phyloP scores from a whole-genome alignment of 2,329 filamentous ascomycete species.

The Beauveria sp. region DNA sequence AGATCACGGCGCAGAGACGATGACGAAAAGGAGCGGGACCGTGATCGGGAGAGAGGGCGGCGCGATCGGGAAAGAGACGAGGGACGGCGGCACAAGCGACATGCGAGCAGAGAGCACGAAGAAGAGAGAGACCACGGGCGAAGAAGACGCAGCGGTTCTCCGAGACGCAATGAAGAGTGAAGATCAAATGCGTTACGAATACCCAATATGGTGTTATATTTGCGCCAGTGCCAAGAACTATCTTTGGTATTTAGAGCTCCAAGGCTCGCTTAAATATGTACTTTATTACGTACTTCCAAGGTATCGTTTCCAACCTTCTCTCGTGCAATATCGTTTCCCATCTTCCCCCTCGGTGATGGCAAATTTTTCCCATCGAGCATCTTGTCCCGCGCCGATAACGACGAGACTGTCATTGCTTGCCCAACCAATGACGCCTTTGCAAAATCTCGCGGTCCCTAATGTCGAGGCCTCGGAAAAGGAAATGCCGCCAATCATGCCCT shows the following conservation, averaged over 20 bases:
- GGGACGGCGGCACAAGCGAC: constrained; percentile 12
- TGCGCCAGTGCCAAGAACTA: neutral
- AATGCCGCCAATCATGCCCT: constrained; percentile 43
- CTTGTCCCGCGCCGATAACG: constrained; percentile 70
- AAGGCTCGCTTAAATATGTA: neutral
- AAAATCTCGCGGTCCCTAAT: constrained; percentile 48
- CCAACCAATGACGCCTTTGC: constrained; percentile 85
- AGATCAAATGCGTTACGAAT: constrained; percentile 13
- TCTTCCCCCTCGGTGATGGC: constrained; percentile 60
- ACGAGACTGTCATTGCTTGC: constrained; percentile 64
- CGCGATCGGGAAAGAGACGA: constrained; percentile 16
- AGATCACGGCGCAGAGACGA: constrained; percentile 2
- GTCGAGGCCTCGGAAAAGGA: constrained; percentile 37
- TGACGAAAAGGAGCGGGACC: constrained; percentile 17
- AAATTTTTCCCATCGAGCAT: constrained; percentile 86
- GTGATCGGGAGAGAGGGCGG: constrained; percentile 18
- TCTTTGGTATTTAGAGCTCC: neutral
- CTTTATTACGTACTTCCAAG: constrained; percentile 35
- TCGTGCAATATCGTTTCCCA: constrained; percentile 56
- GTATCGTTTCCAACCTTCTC: constrained; percentile 80
- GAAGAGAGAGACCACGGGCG: constrained; percentile 17
- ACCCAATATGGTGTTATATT: constrained; percentile 15
- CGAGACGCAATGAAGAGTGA: constrained; percentile 23
- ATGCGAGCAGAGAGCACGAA: constrained; percentile 7
- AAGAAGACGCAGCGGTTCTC: constrained; percentile 38